A percentile compares a stretch with the other conserved stretches of the same genome.
phyloP scores from a whole-genome alignment of 768 basidiomycete genomes.

The Termitomyces sp. region DNA sequence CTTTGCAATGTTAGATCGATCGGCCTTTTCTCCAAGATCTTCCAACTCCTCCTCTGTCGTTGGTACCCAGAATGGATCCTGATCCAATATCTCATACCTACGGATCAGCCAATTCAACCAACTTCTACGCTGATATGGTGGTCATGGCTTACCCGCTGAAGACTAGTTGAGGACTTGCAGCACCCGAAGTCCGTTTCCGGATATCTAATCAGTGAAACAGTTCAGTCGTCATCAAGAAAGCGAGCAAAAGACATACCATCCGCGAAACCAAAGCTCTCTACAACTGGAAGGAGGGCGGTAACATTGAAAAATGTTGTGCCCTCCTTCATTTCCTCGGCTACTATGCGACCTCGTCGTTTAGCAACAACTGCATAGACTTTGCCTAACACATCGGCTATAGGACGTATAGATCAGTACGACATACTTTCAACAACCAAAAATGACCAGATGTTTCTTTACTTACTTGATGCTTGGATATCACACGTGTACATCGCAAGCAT shows the following conservation, averaged over 20 bases:
- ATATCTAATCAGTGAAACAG: conserved; percentile 61
- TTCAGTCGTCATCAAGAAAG: conserved; percentile 7
- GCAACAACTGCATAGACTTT: conserved; percentile 97
- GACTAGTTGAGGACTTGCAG: conserved; percentile 94
- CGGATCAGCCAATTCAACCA: conserved; percentile 13
- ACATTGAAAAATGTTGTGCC: conserved; percentile 94
- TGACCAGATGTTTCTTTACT: conserved; percentile 31
- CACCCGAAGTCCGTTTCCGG: conserved; percentile 92
- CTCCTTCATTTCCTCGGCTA: conserved; percentile 98
- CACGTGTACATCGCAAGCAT: conserved; percentile 99
- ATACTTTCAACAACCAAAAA: not conserved
- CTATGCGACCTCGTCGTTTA: conserved; percentile 84
- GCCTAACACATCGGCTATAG: conserved; percentile 91
- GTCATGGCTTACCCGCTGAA: conserved; percentile 75
- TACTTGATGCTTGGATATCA: conserved; percentile 97
- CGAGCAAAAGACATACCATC: conserved; percentile 60
- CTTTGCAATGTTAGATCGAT: conserved; percentile 90
- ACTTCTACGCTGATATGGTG: not conserved
- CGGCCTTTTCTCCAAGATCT: conserved; percentile 95
- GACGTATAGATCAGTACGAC: conserved; percentile 5
- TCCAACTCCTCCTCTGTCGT: conserved; percentile 96
- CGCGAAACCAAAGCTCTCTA: conserved; percentile 97
- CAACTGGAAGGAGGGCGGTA: conserved; percentile 86
- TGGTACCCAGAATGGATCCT: conserved; percentile 97
- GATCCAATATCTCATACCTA: conserved; percentile 90